Conservation (phyloP, 1,284 basidiomycete genomes). For the Rhodotorula sp. region DNA sequence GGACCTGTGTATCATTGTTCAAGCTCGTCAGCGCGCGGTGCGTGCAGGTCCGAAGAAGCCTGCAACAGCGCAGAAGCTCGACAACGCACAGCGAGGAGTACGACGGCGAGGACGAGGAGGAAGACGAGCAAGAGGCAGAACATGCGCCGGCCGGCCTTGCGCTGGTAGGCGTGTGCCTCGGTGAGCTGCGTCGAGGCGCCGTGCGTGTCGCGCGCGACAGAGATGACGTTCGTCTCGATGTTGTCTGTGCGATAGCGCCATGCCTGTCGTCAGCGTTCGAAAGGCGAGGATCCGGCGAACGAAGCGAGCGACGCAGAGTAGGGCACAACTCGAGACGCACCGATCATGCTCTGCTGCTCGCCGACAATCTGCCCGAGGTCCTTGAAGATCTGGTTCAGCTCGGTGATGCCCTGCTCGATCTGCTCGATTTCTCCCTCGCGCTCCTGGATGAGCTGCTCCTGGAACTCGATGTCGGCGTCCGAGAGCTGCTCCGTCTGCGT, state of each 20-base stretch:
- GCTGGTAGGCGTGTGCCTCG: conserved; percentile 90
- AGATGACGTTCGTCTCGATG: conserved; percentile 91
- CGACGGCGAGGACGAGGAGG: conserved; percentile 81
- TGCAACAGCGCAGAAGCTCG: not conserved
- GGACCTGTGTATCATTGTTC: too few relatives aligned
- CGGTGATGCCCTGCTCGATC: conserved; percentile 96
- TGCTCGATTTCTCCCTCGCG: conserved; percentile 93
- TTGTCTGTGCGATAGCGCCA: conserved; percentile 70
- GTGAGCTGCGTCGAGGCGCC: conserved; percentile 84
- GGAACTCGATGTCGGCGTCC: conserved; percentile 90
- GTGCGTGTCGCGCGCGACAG: conserved; percentile 78
- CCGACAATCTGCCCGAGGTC: conserved; percentile 92
- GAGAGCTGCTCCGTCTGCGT: conserved; percentile 43
- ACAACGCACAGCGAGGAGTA: conserved; percentile 74
- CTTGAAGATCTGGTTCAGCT: conserved; percentile 94
- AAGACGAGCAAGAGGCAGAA: conserved; percentile 82
- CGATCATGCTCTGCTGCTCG: conserved; percentile 92
- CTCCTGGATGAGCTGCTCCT: conserved; percentile 93
- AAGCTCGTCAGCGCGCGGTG: not conserved
- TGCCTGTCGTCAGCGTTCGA: not conserved
- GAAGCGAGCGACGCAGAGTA: not conserved
- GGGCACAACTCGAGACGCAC: conserved; percentile 56
- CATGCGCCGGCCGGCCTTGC: conserved; percentile 85
- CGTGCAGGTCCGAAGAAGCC: not conserved
- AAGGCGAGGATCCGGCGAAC: not conserved